These are phyloP conservation scores for Nitzschia putrida DNA, from an alignment of 108 stramenopile species.

Conservation along the genomic window DNA sequence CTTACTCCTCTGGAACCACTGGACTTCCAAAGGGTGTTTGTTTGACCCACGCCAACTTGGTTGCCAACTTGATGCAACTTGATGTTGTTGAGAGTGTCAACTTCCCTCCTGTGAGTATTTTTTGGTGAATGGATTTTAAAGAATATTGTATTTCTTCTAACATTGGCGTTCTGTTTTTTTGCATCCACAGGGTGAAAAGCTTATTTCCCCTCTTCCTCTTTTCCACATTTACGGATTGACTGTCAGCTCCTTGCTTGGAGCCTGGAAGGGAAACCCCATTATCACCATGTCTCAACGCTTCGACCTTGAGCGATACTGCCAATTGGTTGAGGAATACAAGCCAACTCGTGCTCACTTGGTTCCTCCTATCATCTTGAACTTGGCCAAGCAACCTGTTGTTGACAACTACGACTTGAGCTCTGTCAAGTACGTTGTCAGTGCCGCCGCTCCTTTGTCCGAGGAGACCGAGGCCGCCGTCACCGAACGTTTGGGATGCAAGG, in stretches of 20 bases:
- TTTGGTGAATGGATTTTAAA: background rate
- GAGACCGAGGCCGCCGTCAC: constrained; percentile 67
- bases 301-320: constrained; percentile 73
- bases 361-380: constrained; percentile 76
- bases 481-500: constrained; percentile 52
- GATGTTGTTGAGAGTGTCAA: constrained; percentile 56
- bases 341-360: constrained; percentile 84
- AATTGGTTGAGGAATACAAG: constrained; percentile 63
- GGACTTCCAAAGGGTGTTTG: constrained; percentile 93
- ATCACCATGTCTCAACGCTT: constrained; percentile 78
- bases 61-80: constrained; percentile 71
- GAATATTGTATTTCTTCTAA: background rate
- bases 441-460: constrained; percentile 81
- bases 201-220: constrained; percentile 83
- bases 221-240: constrained; percentile 91
- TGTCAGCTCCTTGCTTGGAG: constrained; percentile 53
- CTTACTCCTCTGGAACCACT: constrained; percentile 92
- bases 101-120: constrained; percentile 26
- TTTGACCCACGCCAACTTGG: constrained; percentile 69
- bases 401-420: constrained; percentile 70
- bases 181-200: constrained; percentile 39
- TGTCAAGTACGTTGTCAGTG: constrained; percentile 57
- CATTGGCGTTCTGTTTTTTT: background rate
- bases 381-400: constrained; percentile 80
- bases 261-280: constrained; percentile 66